These are phyloP conservation scores for Schizophyllum commune DNA, from an alignment of 1,284 basidiomycete species.

Conservation along the genomic window DNA sequence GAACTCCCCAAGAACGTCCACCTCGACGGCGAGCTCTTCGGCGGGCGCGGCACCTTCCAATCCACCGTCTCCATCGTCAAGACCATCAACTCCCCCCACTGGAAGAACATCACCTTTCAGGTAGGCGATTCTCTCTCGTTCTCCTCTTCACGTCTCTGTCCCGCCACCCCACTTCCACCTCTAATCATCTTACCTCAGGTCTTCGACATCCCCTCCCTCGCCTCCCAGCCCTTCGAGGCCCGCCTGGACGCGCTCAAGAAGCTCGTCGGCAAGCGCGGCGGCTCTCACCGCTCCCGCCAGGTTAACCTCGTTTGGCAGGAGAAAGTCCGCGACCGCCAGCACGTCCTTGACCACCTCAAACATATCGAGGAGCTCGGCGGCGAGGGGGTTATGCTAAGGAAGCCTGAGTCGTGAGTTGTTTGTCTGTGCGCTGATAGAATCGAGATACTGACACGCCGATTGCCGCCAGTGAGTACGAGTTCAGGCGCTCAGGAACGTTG, in stretches of 20 bases:
- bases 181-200: conserved; percentile 27
- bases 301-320: conserved; percentile 48
- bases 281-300: conserved; percentile 20
- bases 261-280: conserved; percentile 32
- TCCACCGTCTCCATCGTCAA: conserved; percentile 54
- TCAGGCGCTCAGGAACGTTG: conserved; percentile 41
- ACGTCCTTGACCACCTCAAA: conserved; percentile 48
- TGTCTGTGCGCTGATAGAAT: neutral
- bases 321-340: conserved; percentile 36
- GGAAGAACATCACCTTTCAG: conserved; percentile 55
- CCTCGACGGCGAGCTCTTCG: conserved; percentile 59
- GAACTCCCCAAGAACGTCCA: conserved; percentile 52
- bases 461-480: conserved; percentile 37
- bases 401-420: conserved; percentile 37
- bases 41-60: conserved; percentile 51
- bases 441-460: neutral
- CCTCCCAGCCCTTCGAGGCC: conserved; percentile 44
- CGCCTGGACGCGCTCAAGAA: conserved; percentile 39
- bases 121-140: conserved; percentile 25
- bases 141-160: too few relatives aligned
- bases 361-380: conserved; percentile 50
- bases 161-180: too few relatives aligned
- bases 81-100: conserved; percentile 47
- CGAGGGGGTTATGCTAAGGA: conserved; percentile 63
- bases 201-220: conserved; percentile 58